Conservation (phyloP, 768 basidiomycete genomes). For the Panaeolus papilionaceus region DNA sequence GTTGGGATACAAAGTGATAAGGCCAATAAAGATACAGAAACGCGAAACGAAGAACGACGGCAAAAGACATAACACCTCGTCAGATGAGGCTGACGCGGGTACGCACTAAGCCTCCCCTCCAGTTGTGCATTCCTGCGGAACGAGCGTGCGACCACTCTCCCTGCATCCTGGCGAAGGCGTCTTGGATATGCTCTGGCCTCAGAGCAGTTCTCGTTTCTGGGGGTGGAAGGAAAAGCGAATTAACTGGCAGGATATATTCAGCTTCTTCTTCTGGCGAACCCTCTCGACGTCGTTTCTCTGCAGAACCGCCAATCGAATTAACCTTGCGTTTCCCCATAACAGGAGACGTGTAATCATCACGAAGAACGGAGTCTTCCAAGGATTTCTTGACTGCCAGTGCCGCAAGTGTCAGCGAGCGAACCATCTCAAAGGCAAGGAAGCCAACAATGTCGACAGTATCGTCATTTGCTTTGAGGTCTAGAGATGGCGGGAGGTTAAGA, state of each 20-base stretch:
- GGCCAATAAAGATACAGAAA: conserved; percentile 28
- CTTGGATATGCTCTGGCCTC: conserved; percentile 86
- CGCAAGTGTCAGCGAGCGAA: conserved; percentile 88
- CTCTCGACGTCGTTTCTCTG: conserved; percentile 61
- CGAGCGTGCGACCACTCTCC: conserved; percentile 82
- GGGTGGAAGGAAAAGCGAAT: conserved; percentile 81
- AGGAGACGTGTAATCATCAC: conserved; percentile 70
- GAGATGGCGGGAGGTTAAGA: conserved; percentile 83
- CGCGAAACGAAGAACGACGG: conserved; percentile 25
- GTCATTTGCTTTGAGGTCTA: conserved; percentile 90
- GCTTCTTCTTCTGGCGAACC: conserved; percentile 66
- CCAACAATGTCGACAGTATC: conserved; percentile 97
- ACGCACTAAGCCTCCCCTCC: conserved; percentile 84
- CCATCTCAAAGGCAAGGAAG: conserved; percentile 97
- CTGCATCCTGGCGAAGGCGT: conserved; percentile 92
- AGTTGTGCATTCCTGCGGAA: conserved; percentile 88
- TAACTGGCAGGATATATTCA: conserved; percentile 70
- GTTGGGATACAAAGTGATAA: conserved; percentile 12
- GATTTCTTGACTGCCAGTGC: conserved; percentile 85
- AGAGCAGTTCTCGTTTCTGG: conserved; percentile 82
- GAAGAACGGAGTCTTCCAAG: conserved; percentile 72
- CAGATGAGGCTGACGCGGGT: conserved; percentile 83
- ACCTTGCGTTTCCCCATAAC: conserved; percentile 76
- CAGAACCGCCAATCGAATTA: conserved; percentile 47
- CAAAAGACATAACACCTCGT: conserved; percentile 19